phyloP scores from a whole-genome alignment of 441 rosid genomes.

The Cnidoscolus chayamansa region DNA sequence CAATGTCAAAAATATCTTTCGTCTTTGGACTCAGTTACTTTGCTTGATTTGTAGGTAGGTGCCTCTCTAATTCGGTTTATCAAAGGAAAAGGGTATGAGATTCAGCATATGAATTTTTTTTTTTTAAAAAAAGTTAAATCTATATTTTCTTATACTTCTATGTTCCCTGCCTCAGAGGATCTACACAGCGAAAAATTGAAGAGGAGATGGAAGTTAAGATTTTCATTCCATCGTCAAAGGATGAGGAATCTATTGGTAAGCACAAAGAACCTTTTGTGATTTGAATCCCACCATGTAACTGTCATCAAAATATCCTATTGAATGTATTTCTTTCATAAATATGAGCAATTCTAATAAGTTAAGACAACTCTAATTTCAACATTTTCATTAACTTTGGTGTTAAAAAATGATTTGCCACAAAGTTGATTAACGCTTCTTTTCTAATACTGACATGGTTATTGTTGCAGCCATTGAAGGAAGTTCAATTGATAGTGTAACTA shows the following conservation, averaged over 20 bases:
- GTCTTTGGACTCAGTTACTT: slow-evolving; percentile 9
- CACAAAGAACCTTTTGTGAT: slow-evolving; percentile 11
- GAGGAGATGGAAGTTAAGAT: slow-evolving; percentile 74
- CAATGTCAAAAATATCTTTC: background rate
- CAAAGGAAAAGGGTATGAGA: slow-evolving; percentile 68
- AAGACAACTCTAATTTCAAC: background rate
- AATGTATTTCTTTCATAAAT: background rate
- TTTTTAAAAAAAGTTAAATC: slow-evolving; percentile 18
- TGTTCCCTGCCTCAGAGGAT: slow-evolving; percentile 47
- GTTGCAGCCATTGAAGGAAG: slow-evolving; percentile 68
- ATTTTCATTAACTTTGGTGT: background rate
- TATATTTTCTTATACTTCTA: slow-evolving; percentile 21
- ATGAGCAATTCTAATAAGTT: background rate
- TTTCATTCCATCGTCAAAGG: slow-evolving; percentile 57
- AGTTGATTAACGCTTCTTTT: slow-evolving; percentile 13
- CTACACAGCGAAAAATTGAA: slow-evolving; percentile 61
- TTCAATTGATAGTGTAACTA: slow-evolving; percentile 51
- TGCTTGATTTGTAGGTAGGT: slow-evolving; percentile 56
- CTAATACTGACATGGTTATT: slow-evolving; percentile 17
- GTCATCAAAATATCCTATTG: slow-evolving; percentile 2
- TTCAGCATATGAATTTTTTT: slow-evolving; percentile 20
- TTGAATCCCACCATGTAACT: background rate
- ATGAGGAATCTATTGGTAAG: slow-evolving; percentile 66
- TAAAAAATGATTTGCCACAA: slow-evolving; percentile 6
- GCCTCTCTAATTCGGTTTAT: slow-evolving; percentile 71